phyloP scores from a whole-genome alignment of 2,329 filamentous ascomycete genomes.

The Calonectria henricotiae region DNA sequence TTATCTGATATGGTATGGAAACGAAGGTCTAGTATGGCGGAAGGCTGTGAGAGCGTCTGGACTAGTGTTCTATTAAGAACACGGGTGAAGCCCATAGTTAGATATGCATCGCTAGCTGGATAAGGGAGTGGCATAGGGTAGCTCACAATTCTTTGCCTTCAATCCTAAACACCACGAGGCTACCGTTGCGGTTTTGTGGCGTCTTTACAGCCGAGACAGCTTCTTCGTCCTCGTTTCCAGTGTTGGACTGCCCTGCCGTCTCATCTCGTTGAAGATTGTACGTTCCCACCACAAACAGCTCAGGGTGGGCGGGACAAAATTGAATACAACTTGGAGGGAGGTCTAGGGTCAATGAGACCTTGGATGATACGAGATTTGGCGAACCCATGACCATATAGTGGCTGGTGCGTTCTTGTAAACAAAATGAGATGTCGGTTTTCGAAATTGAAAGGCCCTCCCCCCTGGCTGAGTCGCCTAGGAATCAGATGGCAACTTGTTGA shows the following conservation, averaged over 20 bases:
- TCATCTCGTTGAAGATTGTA: constrained; percentile 79
- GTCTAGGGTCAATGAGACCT: constrained; percentile 71
- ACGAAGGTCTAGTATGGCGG: constrained; percentile 88
- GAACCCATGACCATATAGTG: constrained; percentile 45
- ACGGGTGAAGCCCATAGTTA: constrained; percentile 28
- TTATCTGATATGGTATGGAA: constrained; percentile 73
- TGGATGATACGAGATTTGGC: constrained; percentile 58
- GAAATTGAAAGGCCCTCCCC: constrained; percentile 29
- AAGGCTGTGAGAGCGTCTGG: constrained; percentile 76
- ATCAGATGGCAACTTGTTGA: constrained; percentile 27
- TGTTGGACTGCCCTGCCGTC: constrained; percentile 40
- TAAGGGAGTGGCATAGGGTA: neutral
- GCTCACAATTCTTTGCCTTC: constrained; percentile 72
- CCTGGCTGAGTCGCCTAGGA: constrained; percentile 25
- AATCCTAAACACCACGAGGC: constrained; percentile 78
- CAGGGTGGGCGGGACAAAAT: constrained; percentile 75
- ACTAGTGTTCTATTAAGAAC: constrained; percentile 66
- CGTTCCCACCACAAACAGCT: constrained; percentile 86
- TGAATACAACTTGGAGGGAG: constrained; percentile 85
- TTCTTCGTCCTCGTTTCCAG: constrained; percentile 44
- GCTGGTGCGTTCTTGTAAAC: neutral
- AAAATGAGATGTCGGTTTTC: constrained; percentile 8
- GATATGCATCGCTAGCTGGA: neutral
- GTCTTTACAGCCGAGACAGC: constrained; percentile 55
- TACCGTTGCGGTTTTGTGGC: constrained; percentile 80